Evolutionary conservation across 352 stramenopile genomes (phyloP), one percentile per base, ranked within the genome.

Genomic region (Pythium phragmitis): DNA sequence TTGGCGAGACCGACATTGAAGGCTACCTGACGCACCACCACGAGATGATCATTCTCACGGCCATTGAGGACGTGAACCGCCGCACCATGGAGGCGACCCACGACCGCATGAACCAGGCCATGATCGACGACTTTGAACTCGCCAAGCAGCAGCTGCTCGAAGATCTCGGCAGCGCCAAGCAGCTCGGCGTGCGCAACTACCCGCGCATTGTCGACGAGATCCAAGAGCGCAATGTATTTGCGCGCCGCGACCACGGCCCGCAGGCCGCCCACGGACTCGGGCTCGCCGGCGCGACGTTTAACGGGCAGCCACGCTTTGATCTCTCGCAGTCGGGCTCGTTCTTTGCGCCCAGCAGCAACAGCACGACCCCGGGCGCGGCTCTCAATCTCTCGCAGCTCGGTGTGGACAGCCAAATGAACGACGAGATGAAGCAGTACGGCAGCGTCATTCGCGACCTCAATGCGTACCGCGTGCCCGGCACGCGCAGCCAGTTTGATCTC

Each of bases 21-120:
- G 85, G 83, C 5, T 96, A 95, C 72, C 67, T 97, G 51, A 85
- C 81, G 45, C 87, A 96, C 67, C 89, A 97, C 72, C 89, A 97
- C 72, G 89, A 97, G 65, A 96, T 96, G 85, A 94, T 97, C 69
- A 80, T 96, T 41, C 70, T 96, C 33, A 94, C 86, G n/a, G 85
- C 89, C 51, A 92, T 97, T 39, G 87, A 97, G 58, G 87, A 96
- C 59, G 84, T 90, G 16, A 91, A 86, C 60, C 83, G 76, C 51
- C 85, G 77, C 69, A 94, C 82, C 14, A 85, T 92, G 50, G 80
- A 90, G 47, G 76, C 82, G 17, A 92, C 82, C 5, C 86, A 95
- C 58, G 84, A 95, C 54, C 79, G 78, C 51, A 92, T 92, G 80
- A 92, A 93, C 71, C 80, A 88, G 34, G 80, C 86, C 33, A 90